Evolutionary conservation across 164 flowering plant species (phyloP).

Genomic region (Warburgia ugandensis): DNA sequence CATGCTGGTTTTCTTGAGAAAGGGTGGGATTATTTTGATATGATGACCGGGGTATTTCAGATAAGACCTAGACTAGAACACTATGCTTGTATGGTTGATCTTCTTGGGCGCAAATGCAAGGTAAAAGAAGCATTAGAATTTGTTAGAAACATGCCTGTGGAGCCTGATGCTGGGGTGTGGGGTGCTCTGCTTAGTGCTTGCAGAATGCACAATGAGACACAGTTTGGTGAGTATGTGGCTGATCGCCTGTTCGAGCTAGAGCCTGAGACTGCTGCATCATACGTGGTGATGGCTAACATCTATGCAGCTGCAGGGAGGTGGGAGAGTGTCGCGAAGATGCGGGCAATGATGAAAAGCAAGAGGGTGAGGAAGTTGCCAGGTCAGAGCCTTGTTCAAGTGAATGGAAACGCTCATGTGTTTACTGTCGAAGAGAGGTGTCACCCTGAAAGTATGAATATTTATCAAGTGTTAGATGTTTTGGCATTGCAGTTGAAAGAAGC

Average conservation of each 20-base stretch:
- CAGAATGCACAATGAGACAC: too few species aligned
- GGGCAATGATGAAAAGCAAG: slow-evolving; percentile 42
- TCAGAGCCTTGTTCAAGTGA: slow-evolving; percentile 32
- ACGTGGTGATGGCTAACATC: slow-evolving; percentile 61
- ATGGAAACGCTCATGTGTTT: slow-evolving; percentile 35
- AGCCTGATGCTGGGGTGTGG: slow-evolving; percentile 61
- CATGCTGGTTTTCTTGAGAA: slow-evolving; percentile 56
- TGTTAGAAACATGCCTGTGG: slow-evolving; percentile 39
- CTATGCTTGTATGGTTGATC: slow-evolving; percentile 53
- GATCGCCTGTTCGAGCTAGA: slow-evolving; percentile 32
- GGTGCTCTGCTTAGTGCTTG: slow-evolving; percentile 45
- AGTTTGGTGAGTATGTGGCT: slow-evolving; percentile 40
- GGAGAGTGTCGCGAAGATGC: slow-evolving; percentile 38
- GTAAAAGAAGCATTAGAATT: slow-evolving; percentile 47
- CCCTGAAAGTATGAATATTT: slow-evolving; percentile 24
- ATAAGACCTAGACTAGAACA: too few species aligned
- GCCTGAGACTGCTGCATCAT: slow-evolving; percentile 42
- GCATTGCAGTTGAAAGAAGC: too few species aligned
- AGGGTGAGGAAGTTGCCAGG: slow-evolving; percentile 45
- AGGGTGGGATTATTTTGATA: slow-evolving; percentile 38
- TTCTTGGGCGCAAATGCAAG: slow-evolving; percentile 51
- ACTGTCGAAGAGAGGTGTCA: slow-evolving; percentile 49
- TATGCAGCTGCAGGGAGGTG: slow-evolving; percentile 50
- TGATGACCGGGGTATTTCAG: slow-evolving; percentile 40
- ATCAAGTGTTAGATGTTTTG: too few species aligned